Evolutionary conservation across 768 basidiomycete genomes (phyloP).

Genomic region (Auriscalpium orientale): DNA sequence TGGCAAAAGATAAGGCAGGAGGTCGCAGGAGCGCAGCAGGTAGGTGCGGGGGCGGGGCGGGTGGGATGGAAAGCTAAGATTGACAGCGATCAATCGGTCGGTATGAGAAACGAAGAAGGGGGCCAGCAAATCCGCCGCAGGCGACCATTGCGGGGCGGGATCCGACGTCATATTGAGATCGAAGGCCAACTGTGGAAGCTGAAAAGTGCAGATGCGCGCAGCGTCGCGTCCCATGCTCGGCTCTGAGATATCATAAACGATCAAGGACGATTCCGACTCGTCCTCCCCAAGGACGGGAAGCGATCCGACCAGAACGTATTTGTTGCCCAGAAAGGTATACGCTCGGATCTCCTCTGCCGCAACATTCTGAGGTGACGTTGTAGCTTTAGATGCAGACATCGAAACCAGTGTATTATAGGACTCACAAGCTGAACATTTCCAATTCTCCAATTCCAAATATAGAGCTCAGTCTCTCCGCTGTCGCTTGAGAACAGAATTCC

Average conservation of each 20-base stretch:
- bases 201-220: slow-evolving; percentile 3
- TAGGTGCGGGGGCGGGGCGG: not conserved
- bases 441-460: slow-evolving; percentile 15
- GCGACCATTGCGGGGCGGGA: slow-evolving; percentile 4
- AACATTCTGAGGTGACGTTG: not conserved
- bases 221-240: not conserved
- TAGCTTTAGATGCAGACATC: not conserved
- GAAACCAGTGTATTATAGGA: not conserved
- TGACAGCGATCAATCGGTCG: slow-evolving; percentile 5
- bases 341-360: not conserved
- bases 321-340: slow-evolving; percentile 6
- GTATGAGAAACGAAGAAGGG: slow-evolving; percentile 12
- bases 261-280: not conserved
- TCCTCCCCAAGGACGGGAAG: not conserved
- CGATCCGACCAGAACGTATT: slow-evolving; percentile 4
- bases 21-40: not conserved
- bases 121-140: slow-evolving; percentile 16
- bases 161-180: slow-evolving; percentile 4
- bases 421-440: slow-evolving; percentile 3
- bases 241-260: slow-evolving; percentile 9
- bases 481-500: slow-evolving; percentile 3
- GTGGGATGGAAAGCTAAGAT: not conserved
- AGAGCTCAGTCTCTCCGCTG: not conserved
- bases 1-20: not conserved
- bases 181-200: not conserved